Conservation (phyloP, 345 rosid genomes). For the Populus davidiana region DNA sequence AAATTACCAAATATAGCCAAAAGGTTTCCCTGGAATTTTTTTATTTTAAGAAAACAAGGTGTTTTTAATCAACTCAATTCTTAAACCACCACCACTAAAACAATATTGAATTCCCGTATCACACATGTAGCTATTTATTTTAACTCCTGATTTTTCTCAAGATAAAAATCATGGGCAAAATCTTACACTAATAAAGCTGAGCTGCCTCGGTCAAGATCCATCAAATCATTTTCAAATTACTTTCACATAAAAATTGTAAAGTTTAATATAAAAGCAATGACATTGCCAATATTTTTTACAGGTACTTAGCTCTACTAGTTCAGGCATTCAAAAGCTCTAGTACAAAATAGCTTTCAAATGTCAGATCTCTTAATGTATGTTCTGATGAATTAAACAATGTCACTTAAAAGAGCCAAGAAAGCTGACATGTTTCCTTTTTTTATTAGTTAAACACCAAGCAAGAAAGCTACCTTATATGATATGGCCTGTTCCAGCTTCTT, state of each 20-base stretch:
- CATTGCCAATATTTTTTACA: neutral
- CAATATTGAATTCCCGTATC: too few species aligned
- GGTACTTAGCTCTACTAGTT: neutral
- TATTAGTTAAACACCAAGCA: neutral
- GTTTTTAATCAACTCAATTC: too few species aligned
- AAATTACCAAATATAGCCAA: neutral
- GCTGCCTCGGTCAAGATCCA: neutral
- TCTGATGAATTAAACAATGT: conserved; percentile 6
- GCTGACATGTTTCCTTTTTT: neutral
- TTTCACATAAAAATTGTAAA: neutral
- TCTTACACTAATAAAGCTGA: neutral
- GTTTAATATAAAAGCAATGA: neutral
- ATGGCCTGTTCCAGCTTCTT: conserved; percentile 78
- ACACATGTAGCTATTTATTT: neutral
- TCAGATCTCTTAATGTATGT: neutral
- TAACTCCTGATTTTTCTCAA: neutral
- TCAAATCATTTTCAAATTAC: conserved; percentile 1
- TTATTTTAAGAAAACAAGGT: too few species aligned
- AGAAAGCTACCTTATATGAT: conserved; percentile 52
- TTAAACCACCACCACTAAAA: too few species aligned
- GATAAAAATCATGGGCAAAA: neutral
- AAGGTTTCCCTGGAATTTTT: neutral
- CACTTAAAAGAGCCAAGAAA: neutral
- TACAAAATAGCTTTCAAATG: neutral
- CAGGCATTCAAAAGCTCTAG: neutral